Conservation (phyloP, 2,329 filamentous ascomycete species). For the Fusarium poae region DNA sequence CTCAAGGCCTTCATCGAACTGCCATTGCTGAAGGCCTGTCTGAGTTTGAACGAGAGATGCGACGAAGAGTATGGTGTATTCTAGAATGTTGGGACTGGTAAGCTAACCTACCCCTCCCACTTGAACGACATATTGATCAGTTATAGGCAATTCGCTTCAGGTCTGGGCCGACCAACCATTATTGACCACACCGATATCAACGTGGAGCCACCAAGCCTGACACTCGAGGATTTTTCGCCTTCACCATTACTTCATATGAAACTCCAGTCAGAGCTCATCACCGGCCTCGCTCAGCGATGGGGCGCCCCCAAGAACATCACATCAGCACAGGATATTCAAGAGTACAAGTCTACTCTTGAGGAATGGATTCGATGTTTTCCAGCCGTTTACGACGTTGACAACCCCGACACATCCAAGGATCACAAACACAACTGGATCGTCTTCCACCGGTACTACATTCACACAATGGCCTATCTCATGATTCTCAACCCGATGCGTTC, state of each 20-base stretch:
- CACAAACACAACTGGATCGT: conserved; percentile 56
- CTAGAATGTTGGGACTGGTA: conserved; percentile 56
- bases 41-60: conserved; percentile 54
- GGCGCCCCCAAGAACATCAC: conserved; percentile 47
- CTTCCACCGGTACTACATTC: conserved; percentile 58
- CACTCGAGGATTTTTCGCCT: conserved; percentile 51
- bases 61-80: conserved; percentile 54
- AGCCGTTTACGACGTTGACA: conserved; percentile 53
- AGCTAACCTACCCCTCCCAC: background rate
- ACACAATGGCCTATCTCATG: background rate
- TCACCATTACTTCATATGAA: conserved; percentile 55
- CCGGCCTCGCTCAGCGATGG: conserved; percentile 48
- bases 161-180: conserved; percentile 52
- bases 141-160: conserved; percentile 54
- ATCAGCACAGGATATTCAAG: conserved; percentile 48
- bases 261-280: conserved; percentile 53
- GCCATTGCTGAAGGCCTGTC: conserved; percentile 43
- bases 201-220: conserved; percentile 52
- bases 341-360: conserved; percentile 53
- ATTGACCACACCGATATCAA: conserved; percentile 53
- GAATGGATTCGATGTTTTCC: conserved; percentile 60
- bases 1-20: conserved; percentile 50
- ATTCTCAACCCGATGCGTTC: conserved; percentile 60
- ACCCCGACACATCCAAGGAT: conserved; percentile 59
- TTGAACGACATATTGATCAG: background rate